These are phyloP conservation scores for Polyplosphaeria fusca DNA, from an alignment of 495 filamentous ascomycete genomes.

Conservation along the genomic window DNA sequence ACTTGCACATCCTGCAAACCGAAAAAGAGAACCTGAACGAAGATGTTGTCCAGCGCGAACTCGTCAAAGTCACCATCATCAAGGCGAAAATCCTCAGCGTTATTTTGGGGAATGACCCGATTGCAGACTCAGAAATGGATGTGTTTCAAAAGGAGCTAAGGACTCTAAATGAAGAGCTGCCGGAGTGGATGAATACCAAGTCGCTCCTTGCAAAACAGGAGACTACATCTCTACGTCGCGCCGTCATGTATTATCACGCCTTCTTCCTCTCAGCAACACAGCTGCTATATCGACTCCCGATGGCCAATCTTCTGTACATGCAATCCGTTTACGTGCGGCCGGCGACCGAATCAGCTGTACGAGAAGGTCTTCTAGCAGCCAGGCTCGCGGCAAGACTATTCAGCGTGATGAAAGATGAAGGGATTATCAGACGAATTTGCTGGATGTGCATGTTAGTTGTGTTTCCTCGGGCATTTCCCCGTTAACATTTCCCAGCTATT, in stretches of 20 bases:
- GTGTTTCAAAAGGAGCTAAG: background rate
- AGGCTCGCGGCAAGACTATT: slow-evolving; percentile 8
- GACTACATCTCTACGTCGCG: background rate
- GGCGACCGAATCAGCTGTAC: background rate
- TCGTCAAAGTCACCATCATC: slow-evolving; percentile 13
- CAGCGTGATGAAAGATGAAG: background rate
- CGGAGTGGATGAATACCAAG: background rate
- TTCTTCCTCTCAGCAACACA: slow-evolving; percentile 15
- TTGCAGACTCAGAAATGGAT: background rate
- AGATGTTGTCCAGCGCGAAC: slow-evolving; percentile 5
- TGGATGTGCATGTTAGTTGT: slow-evolving; percentile 17
- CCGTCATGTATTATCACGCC: slow-evolving; percentile 4
- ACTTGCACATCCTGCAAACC: background rate
- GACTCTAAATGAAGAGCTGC: background rate
- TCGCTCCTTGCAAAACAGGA: background rate
- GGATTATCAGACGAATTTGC: background rate
- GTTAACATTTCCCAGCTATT: background rate
- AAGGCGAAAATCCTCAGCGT: slow-evolving; percentile 3
- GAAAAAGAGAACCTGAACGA: background rate
- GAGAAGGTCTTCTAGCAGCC: slow-evolving; percentile 10
- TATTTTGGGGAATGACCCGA: background rate
- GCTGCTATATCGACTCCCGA: slow-evolving; percentile 5
- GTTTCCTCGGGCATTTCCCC: too few relatives aligned
- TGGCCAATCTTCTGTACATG: background rate
- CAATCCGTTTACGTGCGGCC: background rate